Conservation (phyloP, 2,329 filamentous ascomycete genomes). For the Phialophora verrucosa region DNA sequence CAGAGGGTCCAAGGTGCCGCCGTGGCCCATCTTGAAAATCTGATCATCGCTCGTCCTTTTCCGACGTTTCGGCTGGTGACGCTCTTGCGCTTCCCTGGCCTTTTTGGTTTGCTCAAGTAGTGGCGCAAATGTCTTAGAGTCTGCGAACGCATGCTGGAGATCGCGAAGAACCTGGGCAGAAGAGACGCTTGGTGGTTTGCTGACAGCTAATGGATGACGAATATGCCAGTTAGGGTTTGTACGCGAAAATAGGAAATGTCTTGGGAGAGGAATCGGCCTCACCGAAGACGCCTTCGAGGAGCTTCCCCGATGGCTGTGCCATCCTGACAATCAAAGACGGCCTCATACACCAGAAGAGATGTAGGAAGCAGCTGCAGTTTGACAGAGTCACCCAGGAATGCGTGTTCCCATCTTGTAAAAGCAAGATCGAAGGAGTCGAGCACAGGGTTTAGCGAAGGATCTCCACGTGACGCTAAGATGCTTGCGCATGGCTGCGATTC, state of each 20-base stretch:
- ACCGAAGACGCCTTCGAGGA: slow-evolving; percentile 70
- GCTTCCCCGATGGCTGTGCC: slow-evolving; percentile 46
- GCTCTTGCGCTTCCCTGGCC: slow-evolving; percentile 25
- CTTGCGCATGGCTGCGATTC: not conserved
- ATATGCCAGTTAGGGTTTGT: slow-evolving; percentile 20
- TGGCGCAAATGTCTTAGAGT: slow-evolving; percentile 77
- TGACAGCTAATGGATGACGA: slow-evolving; percentile 68
- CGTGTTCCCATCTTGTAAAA: not conserved
- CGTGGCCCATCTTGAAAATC: slow-evolving; percentile 92
- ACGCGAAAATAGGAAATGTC: slow-evolving; percentile 13
- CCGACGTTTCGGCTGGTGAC: slow-evolving; percentile 53
- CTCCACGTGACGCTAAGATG: not conserved
- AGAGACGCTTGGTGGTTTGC: slow-evolving; percentile 85
- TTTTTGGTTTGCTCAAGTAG: slow-evolving; percentile 68
- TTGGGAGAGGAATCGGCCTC: slow-evolving; percentile 43
- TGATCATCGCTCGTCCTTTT: slow-evolving; percentile 60
- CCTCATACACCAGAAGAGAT: slow-evolving; percentile 19
- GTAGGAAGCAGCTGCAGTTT: not conserved
- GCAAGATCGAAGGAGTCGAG: not conserved
- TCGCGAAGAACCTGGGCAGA: slow-evolving; percentile 91
- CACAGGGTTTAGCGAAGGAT: not conserved
- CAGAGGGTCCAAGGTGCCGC: slow-evolving; percentile 91
- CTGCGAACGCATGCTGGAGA: slow-evolving; percentile 82
- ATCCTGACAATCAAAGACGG: slow-evolving; percentile 26
- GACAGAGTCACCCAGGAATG: not conserved